These are phyloP conservation scores for Aspergillus cavernicola DNA, from an alignment of 495 filamentous ascomycete species.

Conservation along the genomic window DNA sequence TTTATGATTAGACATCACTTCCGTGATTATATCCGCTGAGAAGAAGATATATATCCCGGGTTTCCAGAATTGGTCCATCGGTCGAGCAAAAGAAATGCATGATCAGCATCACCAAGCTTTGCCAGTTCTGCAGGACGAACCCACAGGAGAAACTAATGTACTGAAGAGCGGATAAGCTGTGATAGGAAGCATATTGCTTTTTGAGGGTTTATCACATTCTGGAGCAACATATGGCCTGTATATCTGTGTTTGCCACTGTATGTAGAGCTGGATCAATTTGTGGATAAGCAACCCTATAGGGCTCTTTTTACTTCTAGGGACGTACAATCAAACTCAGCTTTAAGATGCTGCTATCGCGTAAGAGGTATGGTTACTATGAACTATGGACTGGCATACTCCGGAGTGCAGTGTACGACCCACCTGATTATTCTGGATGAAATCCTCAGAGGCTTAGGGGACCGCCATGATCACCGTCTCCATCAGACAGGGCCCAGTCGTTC, in stretches of 20 bases:
- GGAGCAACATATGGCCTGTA: too few species aligned
- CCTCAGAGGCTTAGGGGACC: conserved; percentile 1
- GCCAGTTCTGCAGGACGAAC: background rate
- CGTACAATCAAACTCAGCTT: background rate
- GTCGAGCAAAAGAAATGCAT: background rate
- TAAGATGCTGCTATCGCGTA: background rate
- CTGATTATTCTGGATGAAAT: too few species aligned
- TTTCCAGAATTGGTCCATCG: background rate
- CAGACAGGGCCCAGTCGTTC: background rate
- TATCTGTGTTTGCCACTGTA: too few species aligned
- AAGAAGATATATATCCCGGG: background rate
- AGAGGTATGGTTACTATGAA: background rate
- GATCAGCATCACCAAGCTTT: conserved; percentile 3
- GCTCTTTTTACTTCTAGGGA: background rate
- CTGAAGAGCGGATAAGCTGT: background rate
- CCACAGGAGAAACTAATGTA: background rate
- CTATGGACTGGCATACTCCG: too few species aligned
- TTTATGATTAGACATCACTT: too few species aligned
- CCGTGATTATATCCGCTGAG: background rate
- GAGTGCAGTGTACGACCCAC: background rate
- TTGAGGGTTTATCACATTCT: too few species aligned
- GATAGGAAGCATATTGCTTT: background rate
- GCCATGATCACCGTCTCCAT: conserved; percentile 1
- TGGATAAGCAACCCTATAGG: background rate
- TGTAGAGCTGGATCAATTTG: too few species aligned